Evolutionary conservation across 2,329 filamentous ascomycete species (phyloP).

Genomic region (Lasiodiplodia citricola): DNA sequence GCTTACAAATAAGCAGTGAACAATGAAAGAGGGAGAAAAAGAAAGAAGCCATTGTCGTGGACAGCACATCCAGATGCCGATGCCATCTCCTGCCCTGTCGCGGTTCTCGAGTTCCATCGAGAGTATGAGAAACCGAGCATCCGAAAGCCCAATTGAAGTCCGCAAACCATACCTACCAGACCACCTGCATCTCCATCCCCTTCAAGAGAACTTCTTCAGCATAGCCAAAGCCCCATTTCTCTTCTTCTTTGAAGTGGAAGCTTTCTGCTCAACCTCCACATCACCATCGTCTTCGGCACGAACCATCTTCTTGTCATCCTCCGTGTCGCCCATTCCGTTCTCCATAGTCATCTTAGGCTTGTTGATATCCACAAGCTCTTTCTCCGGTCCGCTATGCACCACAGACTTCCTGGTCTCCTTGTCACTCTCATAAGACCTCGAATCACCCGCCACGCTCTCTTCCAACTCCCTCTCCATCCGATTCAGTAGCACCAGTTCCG

Average conservation of each 20-base stretch:
- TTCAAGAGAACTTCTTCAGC: constrained; percentile 11
- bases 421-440: background rate
- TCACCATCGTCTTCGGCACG: background rate
- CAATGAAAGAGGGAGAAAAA: background rate
- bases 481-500: background rate
- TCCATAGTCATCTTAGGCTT: background rate
- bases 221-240: background rate
- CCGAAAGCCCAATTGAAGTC: background rate
- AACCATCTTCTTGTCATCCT: background rate
- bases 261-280: background rate
- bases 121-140: background rate
- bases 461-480: background rate
- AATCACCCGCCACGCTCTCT: background rate
- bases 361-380: background rate
- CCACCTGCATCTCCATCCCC: background rate
- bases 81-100: background rate
- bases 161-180: background rate
- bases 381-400: background rate
- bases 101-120: background rate
- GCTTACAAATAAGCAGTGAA: background rate
- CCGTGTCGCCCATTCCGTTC: background rate
- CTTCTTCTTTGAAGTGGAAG: background rate
- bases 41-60: background rate
- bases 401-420: background rate
- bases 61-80: background rate